Base-by-base conservation (phyloP, 495 filamentous ascomycete species). In the Podospora pseudocomata region DNA sequence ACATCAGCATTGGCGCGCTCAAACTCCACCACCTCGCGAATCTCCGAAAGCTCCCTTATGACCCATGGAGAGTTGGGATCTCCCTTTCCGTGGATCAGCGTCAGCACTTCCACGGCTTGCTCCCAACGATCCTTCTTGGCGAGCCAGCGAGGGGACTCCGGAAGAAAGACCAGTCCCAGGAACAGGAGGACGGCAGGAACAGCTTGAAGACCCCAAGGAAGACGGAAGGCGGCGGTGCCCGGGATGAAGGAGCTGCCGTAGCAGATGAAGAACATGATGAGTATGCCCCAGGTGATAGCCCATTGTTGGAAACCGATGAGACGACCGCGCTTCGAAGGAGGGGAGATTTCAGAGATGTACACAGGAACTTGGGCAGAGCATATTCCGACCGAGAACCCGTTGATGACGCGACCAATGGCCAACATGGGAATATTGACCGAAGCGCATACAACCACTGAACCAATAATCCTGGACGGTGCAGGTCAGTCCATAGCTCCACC, bases 291-390 rank as follows among this genome's bases (percentile, higher is more conserved):
- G 64, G 88, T 91, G 69, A 93, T 91, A 58, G 90, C 87, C 90
- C 90, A 91, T 78, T 92, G 90, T 70, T 92, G 88, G 67, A 87
- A 80, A 44, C 89, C 88, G 34, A 92, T 86, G 18, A 94, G 82
- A 44, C 89, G 84, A 30, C 91, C 91, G 73, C 91, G 86, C 78
- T 87, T 88, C 53, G 83, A 82, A 3, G 90, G 90, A 9, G 86
- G 88, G 5, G 91, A 85, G 7, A 93, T 72, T 72, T 93, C 91
- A 23, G 89, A 86, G 64, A 93, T 88, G 75, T 93, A 93, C 64
- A 92, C 90, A 0, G 91, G 91, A 39, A 92, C 90, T 72, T 92
- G 89, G 32, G 90, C 91, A 56, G 89, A 92, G 78, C 87, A 90
- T 73, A 93, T 90, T 72, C 91, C 91, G 56, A 93, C 90, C 20